Conservation (phyloP, 345 rosid genomes). For the Linum usitatissimum region DNA sequence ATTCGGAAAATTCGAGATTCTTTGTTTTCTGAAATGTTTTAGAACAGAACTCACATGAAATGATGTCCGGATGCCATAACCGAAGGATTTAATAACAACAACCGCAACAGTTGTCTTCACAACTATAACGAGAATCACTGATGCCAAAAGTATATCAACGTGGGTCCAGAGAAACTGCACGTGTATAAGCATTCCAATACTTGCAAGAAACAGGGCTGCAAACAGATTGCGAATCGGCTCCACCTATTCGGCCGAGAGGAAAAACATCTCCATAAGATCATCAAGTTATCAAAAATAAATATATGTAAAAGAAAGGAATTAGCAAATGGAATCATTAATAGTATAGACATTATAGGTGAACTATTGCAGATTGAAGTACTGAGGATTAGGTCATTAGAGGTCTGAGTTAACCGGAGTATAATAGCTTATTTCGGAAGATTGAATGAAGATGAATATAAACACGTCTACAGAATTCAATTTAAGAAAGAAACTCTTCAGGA, state of each 20-base stretch:
- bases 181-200: constrained; percentile 97
- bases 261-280: neutral
- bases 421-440: neutral
- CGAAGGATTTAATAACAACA: constrained; percentile 57
- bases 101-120: constrained; percentile 79
- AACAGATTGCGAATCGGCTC: constrained; percentile 96
- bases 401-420: neutral
- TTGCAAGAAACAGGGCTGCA: constrained; percentile 92
- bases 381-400: neutral
- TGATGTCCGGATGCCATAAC: constrained; percentile 74
- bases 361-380: neutral
- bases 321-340: neutral
- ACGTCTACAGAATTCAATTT: neutral
- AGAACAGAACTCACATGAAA: constrained; percentile 58
- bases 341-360: neutral
- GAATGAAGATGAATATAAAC: neutral
- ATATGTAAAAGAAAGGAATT: neutral
- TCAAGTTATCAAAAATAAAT: neutral
- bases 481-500: neutral
- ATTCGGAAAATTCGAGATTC: neutral
- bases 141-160: constrained; percentile 89
- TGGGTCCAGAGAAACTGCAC: constrained; percentile 98
- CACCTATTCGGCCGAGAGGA: constrained; percentile 37
- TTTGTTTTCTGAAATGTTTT: constrained; percentile 4
- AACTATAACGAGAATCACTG: constrained; percentile 84